Evolutionary conservation across 139 green algal species (phyloP), one percentile per base, ranked within the genome.

Genomic region (Edaphochlamys debaryana): DNA sequence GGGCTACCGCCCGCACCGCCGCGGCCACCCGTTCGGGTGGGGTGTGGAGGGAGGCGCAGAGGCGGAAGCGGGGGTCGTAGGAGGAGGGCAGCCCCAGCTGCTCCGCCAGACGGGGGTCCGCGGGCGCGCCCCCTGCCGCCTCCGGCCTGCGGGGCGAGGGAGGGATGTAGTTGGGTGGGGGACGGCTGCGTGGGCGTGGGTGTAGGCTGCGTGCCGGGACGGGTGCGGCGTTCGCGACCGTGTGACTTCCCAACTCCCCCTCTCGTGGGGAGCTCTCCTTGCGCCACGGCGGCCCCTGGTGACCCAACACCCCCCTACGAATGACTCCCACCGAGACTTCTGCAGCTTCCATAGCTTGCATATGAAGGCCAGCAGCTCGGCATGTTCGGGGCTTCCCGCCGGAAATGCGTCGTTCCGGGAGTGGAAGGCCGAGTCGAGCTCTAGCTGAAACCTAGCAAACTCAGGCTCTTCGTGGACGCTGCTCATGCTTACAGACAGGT

Each of bases 401-500:
- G 85, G 71, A 22, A 74, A 84, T 0, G 66, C 22, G 29, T 86
- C 79, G 0, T 41, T n/a, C 0, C 52, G n/a, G 3, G 36, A 15
- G 52, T 89, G 85, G 20, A 89, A 89, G 7, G 50, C 58, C 5
- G 30, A 66, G 37, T 89, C 85, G 34, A 89, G 56, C 71, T 89
- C 79, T 3, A 37, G 52, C 79, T 89, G 85, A 17, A 68, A 86
- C 32, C n/a, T 3, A 9, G 52, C 23, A 68, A 79, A 79, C 32
- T 79, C 71, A 0, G 48, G 48, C 32, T 67, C 52, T 0, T 67
- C 71, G 20, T n/a, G n/a, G n/a, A n/a, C n/a, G n/a, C n/a, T n/a
- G n/a, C n/a, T n/a, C 25, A 70, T 45, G 36, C 2, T 70, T 7
- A n/a, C 9, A 25, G 34, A 23, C 15, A 58, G 25, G 50, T n/a